Evolutionary conservation across 1,284 basidiomycete species (phyloP).

Genomic region (Pterulicium gracile): DNA sequence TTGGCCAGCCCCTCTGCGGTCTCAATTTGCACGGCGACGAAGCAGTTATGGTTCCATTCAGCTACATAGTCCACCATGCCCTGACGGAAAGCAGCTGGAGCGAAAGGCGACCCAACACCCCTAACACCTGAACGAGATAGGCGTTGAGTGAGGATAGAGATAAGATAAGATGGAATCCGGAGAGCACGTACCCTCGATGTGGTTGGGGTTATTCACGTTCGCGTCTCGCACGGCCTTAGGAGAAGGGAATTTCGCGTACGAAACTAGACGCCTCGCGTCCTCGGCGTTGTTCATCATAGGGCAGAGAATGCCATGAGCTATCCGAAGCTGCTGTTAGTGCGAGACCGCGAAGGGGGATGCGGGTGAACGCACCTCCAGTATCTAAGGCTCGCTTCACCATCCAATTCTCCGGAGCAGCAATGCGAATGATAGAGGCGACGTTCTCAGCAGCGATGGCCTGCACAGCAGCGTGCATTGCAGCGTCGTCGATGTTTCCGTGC

Average conservation of each 20-base stretch:
- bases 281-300: conserved; percentile 14
- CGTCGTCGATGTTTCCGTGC: conserved; percentile 19
- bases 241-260: conserved; percentile 13
- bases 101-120: conserved; percentile 19
- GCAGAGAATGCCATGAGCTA: conserved; percentile 14
- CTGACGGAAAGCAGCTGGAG: conserved; percentile 16
- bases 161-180: background rate
- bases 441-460: conserved; percentile 18
- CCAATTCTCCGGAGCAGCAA: conserved; percentile 15
- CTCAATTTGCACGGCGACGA: conserved; percentile 62
- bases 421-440: conserved; percentile 12
- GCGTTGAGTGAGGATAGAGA: background rate
- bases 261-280: conserved; percentile 12
- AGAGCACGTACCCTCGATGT: background rate
- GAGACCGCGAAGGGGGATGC: too few species aligned
- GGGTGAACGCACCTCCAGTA: conserved; percentile 11
- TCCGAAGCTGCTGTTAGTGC: too few species aligned
- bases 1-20: conserved; percentile 49
- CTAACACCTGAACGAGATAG: conserved; percentile 14
- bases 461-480: conserved; percentile 18
- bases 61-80: conserved; percentile 12
- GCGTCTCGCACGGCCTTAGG: conserved; percentile 5
- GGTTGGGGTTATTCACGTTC: conserved; percentile 2
- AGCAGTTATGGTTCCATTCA: conserved; percentile 33
- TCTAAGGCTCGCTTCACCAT: conserved; percentile 14